These are phyloP conservation scores for Zoysia pacifica DNA, from an alignment of 176 grass and related monocot genomes.

Conservation along the genomic window DNA sequence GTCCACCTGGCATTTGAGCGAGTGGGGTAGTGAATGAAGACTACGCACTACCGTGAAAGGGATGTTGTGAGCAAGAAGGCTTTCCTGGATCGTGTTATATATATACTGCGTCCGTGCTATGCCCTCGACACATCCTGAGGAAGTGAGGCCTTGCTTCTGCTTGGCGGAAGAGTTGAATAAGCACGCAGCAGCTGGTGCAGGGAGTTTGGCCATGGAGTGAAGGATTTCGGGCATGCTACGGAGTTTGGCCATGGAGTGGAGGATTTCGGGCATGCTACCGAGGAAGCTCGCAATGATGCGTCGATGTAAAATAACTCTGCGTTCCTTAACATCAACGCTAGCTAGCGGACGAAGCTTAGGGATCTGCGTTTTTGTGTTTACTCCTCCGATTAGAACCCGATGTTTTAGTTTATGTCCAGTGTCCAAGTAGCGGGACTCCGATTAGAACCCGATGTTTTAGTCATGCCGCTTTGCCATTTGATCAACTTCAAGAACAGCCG, in stretches of 20 bases:
- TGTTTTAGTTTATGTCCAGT: background rate
- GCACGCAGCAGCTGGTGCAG: background rate
- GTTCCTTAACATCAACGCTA: slow-evolving; percentile 41
- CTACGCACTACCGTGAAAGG: slow-evolving; percentile 33
- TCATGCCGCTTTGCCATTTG: slow-evolving; percentile 3
- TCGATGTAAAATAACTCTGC: background rate
- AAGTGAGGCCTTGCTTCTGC: slow-evolving; percentile 29
- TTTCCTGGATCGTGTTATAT: slow-evolving; percentile 23
- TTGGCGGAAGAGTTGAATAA: background rate
- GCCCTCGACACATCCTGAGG: slow-evolving; percentile 44
- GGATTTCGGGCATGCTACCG: background rate
- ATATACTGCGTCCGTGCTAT: slow-evolving; percentile 18
- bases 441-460: background rate
- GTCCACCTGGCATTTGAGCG: slow-evolving; percentile 8
- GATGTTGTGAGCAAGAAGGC: slow-evolving; percentile 44
- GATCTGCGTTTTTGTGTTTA: slow-evolving; percentile 28
- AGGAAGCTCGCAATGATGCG: slow-evolving; percentile 41
- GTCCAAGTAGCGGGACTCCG: background rate
- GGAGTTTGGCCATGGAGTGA: slow-evolving; percentile 2
- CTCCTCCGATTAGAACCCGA: background rate
- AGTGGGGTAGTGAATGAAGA: background rate
- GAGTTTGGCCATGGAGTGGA: slow-evolving; percentile 3
- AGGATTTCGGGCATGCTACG: background rate
- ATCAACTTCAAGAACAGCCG: background rate
- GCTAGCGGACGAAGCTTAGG: slow-evolving; percentile 4